Evolutionary conservation across 2,329 filamentous ascomycete species (phyloP), one percentile per base, ranked within the genome.

Genomic region (Drechmeria coniospora): DNA sequence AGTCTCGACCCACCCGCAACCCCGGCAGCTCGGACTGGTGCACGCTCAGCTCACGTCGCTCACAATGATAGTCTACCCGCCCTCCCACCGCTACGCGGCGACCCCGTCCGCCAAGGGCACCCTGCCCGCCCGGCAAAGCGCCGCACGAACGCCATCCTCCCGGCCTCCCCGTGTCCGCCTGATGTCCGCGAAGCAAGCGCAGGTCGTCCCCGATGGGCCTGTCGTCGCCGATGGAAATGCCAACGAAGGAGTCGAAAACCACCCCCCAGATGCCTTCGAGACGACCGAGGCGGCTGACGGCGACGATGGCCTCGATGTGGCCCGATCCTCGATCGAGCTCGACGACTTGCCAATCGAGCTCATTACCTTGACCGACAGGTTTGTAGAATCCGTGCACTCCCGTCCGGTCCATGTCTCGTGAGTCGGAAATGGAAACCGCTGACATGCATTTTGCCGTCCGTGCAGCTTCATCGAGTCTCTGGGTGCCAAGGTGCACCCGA

Each of bases 321-420:
- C 59, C 1, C 50, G 68, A 32, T 56, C 60, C 14, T 73, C 79
- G 4, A 68, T 81, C 36, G 76, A 81, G 32, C 76, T 90, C 36
- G 82, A 92, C 42, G 80, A 93, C 45, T 71, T 98, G 23, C 90
- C 90, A 10, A 90, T 94, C 44, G 90, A 98, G 63, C 70, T 98
- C 33, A 68, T 90, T 32, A 90, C 82, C 51, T 59, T 94, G 47
- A 83, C 79, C 13, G 87, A 95, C 53, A 81, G 80, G 82, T 84
- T 60, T 35, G 50, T 38, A 22, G 18, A n/a, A n/a, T n/a, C 10
- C 10, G 5, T 6, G 12, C 20, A 6, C 20, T 21, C 6, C 5
- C 20, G 5, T n/a, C n/a, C n/a, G n/a, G n/a, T n/a, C n/a, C n/a
- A n/a, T n/a, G n/a, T n/a, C n/a, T n/a, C n/a, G n/a, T n/a, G n/a